Conservation (phyloP, 805 yeast species). For the Ogataea trehalophila region DNA sequence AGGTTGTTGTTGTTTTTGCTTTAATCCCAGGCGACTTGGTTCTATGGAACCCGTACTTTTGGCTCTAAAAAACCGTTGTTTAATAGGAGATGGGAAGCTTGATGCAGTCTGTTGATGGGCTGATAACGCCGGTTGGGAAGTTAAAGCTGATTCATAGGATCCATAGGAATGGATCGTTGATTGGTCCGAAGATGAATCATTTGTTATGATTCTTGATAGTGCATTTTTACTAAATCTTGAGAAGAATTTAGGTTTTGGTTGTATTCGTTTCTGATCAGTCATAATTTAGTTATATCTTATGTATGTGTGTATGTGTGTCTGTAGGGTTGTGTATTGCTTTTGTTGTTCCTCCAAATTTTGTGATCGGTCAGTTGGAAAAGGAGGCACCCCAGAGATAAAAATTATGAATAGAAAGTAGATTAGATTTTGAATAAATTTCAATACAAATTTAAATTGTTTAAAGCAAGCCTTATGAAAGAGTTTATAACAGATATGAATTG, state of each 20-base stretch:
- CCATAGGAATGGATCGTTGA: constrained; percentile 12
- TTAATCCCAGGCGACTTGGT: neutral
- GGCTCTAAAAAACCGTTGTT: constrained; percentile 9
- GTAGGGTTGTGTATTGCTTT: too few relatives aligned
- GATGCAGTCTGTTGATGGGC: neutral
- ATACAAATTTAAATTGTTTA: too few relatives aligned
- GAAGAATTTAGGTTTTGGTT: constrained; percentile 9
- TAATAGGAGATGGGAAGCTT: too few relatives aligned
- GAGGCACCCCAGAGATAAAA: too few relatives aligned
- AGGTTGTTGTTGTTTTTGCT: neutral
- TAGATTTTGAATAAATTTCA: too few relatives aligned
- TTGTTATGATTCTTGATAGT: constrained; percentile 6
- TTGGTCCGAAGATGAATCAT: constrained; percentile 18
- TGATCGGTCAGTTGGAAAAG: too few relatives aligned
- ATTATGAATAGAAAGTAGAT: too few relatives aligned
- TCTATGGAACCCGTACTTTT: constrained; percentile 7
- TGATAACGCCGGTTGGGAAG: constrained; percentile 1
- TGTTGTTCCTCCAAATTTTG: too few relatives aligned
- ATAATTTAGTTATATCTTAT: neutral
- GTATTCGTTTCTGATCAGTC: neutral
- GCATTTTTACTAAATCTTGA: constrained; percentile 15
- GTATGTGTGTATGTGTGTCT: neutral
- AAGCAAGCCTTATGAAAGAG: too few relatives aligned
- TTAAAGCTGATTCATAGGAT: constrained; percentile 8
- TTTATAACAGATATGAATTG: too few relatives aligned